These are phyloP conservation scores for Dovyalis caffra DNA, from an alignment of 345 rosid genomes.

Conservation along the genomic window DNA sequence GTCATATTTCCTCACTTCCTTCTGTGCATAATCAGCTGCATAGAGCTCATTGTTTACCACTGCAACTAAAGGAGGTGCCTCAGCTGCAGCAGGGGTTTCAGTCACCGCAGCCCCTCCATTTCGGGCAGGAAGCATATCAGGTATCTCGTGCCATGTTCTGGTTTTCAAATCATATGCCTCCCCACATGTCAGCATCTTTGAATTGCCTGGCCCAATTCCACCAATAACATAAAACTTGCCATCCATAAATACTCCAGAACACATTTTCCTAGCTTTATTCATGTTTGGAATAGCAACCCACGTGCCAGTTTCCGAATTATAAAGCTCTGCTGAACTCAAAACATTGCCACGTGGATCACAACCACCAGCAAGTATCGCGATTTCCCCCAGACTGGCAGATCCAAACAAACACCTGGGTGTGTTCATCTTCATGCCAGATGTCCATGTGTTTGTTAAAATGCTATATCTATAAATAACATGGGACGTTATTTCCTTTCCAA, in stretches of 20 bases:
- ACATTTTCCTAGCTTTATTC: conserved; percentile 69
- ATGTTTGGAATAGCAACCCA: conserved; percentile 63
- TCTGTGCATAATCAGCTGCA: conserved; percentile 57
- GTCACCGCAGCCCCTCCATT: conserved; percentile 18
- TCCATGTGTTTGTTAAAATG: conserved; percentile 40
- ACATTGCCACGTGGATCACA: conserved; percentile 53
- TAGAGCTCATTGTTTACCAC: conserved; percentile 73
- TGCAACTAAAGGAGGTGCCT: conserved; percentile 80
- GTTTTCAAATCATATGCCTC: conserved; percentile 68
- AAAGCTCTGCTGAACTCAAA: conserved; percentile 61
- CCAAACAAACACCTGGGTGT: conserved; percentile 76
- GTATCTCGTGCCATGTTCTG: conserved; percentile 56
- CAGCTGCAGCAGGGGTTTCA: conserved; percentile 33
- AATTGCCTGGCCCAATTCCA: conserved; percentile 51
- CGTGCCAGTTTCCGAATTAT: conserved; percentile 51
- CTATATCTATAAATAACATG: conserved; percentile 40
- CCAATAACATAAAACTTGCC: conserved; percentile 78
- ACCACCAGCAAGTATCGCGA: conserved; percentile 80
- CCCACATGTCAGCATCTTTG: conserved; percentile 42
- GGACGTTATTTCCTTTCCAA: conserved; percentile 32
- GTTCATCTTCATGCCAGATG: conserved; percentile 39
- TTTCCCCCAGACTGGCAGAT: conserved; percentile 62
- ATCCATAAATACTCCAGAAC: conserved; percentile 79
- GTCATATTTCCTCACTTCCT: conserved; percentile 57
- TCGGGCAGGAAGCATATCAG: conserved; percentile 56